phyloP scores from a whole-genome alignment of 2,329 filamentous ascomycete genomes.

The Colletotrichum echinochloae region DNA sequence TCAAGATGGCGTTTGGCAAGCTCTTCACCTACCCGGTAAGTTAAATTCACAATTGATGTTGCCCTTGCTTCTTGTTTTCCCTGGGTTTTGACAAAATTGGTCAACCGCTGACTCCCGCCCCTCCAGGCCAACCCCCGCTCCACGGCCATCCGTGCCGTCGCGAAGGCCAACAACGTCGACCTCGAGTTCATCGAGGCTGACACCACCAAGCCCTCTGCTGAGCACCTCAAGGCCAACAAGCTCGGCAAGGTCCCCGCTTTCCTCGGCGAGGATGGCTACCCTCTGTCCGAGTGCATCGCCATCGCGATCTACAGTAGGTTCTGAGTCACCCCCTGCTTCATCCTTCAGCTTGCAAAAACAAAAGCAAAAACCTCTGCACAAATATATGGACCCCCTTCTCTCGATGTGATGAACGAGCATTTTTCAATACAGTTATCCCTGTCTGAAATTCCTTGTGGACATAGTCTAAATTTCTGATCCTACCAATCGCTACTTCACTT shows the following conservation, averaged over 20 bases:
- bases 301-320: slow-evolving; percentile 97
- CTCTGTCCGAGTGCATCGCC: slow-evolving; percentile 89
- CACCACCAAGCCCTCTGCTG: slow-evolving; percentile 72
- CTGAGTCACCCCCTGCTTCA: slow-evolving; percentile 31
- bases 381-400: slow-evolving; percentile 38
- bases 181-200: slow-evolving; percentile 84
- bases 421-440: slow-evolving; percentile 96
- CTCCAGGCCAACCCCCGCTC: slow-evolving; percentile 88
- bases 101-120: slow-evolving; percentile 45
- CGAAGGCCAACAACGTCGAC: slow-evolving; percentile 97
- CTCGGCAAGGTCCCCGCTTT: slow-evolving; percentile 95
- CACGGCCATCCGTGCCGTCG: slow-evolving; percentile 88
- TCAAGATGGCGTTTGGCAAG: slow-evolving; percentile 96
- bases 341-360: slow-evolving; percentile 31
- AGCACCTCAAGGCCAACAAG: slow-evolving; percentile 88
- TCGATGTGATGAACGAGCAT: slow-evolving; percentile 78
- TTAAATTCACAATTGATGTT: slow-evolving; percentile 27
- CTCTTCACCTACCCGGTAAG: slow-evolving; percentile 88
- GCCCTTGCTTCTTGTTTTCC: background rate
- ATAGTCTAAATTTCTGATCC: slow-evolving; percentile 85
- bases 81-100: slow-evolving; percentile 44
- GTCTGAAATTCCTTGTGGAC: slow-evolving; percentile 90
- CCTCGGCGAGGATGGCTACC: slow-evolving; percentile 90
- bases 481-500: slow-evolving; percentile 45
- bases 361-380: slow-evolving; percentile 15